These are phyloP conservation scores for Solanum megistacrolobum DNA, from an alignment of 257 asterid species.

Conservation along the genomic window DNA sequence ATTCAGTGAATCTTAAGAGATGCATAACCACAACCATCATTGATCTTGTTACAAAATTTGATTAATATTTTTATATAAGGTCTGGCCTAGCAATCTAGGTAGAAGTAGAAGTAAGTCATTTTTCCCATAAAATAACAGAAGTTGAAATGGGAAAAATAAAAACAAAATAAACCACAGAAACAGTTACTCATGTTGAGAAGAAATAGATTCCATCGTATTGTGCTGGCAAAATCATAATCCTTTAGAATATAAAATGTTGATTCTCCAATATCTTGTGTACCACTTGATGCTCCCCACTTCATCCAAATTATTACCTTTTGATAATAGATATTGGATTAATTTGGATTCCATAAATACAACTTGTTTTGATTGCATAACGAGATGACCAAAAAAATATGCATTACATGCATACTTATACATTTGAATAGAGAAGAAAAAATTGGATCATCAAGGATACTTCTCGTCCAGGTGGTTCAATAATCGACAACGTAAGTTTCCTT, in stretches of 20 bases:
- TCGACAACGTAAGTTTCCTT: background rate
- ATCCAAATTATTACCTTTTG: background rate
- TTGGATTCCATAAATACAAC: background rate
- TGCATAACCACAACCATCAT: background rate
- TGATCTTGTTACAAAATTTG: background rate
- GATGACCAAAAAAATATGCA: background rate
- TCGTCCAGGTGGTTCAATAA: background rate
- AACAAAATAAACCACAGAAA: background rate
- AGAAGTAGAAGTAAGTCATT: background rate
- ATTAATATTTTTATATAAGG: no score
- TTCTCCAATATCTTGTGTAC: background rate
- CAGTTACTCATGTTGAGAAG: background rate
- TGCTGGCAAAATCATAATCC: background rate
- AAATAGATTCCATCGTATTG: background rate
- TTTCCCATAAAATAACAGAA: background rate
- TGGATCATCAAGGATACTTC: background rate
- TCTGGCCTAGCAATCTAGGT: background rate
- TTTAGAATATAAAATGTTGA: background rate
- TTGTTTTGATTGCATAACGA: background rate
- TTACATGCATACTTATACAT: background rate
- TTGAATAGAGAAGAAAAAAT: background rate
- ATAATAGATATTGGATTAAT: background rate
- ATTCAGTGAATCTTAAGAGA: background rate
- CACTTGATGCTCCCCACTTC: background rate
- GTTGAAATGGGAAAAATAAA: background rate